Percentiles rank a stretch among this genome's conserved stretches.
Conservation (phyloP, 371 early-diverging fungal species). For the Basidiobolus heterosporus region DNA sequence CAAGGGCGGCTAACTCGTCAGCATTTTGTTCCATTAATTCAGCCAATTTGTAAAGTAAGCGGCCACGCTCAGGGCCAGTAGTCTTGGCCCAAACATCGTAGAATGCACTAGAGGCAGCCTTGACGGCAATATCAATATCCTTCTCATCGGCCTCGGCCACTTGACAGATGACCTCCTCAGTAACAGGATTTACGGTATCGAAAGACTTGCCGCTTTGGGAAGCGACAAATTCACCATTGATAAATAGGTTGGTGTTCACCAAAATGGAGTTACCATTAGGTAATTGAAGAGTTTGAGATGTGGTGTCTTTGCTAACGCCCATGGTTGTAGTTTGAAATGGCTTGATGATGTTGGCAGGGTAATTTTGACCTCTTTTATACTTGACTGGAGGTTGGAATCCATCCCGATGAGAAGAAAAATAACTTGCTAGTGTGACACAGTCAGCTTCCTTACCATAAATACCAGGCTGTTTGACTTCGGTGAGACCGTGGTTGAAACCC, state of each 20-base stretch:
- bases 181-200: constrained; percentile 28
- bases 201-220: constrained; percentile 13
- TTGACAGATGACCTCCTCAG: constrained; percentile 17
- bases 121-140: constrained; percentile 25
- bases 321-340: no score
- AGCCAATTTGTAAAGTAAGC: constrained; percentile 25
- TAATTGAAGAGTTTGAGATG: no score
- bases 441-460: no score
- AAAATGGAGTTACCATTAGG: no score
- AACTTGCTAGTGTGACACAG: no score
- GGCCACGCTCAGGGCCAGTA: constrained; percentile 14
- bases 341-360: no score
- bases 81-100: constrained; percentile 20
- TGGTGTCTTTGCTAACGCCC: no score
- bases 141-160: constrained; percentile 18
- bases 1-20: constrained; percentile 55
- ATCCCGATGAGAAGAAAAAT: no score
- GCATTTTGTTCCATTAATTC: constrained; percentile 20
- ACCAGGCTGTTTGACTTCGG: no score
- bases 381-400: no score
- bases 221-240: constrained; percentile 29
- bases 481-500: no score
- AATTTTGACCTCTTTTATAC: no score
- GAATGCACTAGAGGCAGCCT: constrained; percentile 24
- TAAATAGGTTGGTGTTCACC: constrained; percentile 29